These are phyloP conservation scores for Nothophytophthora sp. DNA, from an alignment of 352 stramenopile genomes.

Conservation along the genomic window DNA sequence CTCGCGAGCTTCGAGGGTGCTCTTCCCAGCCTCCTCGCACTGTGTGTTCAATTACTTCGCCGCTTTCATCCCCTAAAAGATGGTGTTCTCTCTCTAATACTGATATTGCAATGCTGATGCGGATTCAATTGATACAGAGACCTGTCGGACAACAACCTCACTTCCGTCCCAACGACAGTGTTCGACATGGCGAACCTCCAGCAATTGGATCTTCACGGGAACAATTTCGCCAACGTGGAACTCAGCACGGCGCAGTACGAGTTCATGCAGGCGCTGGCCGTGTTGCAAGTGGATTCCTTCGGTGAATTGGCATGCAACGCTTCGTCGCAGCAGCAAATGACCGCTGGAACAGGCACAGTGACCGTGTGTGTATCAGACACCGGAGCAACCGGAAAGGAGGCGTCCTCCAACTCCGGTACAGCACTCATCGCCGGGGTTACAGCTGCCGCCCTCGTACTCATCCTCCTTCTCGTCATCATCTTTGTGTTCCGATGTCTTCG, in stretches of 20 bases:
- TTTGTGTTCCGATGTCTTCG: constrained; percentile 18
- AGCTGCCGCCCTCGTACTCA: constrained; percentile 20
- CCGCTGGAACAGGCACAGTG: constrained; percentile 1
- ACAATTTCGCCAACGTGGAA: constrained; percentile 37
- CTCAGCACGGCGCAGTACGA: constrained; percentile 37
- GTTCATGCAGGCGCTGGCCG: constrained; percentile 38
- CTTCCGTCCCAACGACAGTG: constrained; percentile 38
- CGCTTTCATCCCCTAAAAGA: background rate
- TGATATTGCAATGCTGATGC: background rate
- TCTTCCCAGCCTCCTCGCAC: constrained; percentile 38
- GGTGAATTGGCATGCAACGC: constrained; percentile 19
- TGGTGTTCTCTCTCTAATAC: background rate
- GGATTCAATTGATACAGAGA: too few relatives aligned
- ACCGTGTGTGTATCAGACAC: constrained; percentile 12
- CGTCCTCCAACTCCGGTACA: constrained; percentile 11
- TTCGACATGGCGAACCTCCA: constrained; percentile 44
- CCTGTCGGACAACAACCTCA: constrained; percentile 49
- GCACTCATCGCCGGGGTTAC: constrained; percentile 22
- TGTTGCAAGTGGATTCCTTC: constrained; percentile 39
- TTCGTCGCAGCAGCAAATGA: constrained; percentile 16
- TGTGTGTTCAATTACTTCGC: constrained; percentile 31
- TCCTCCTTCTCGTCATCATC: constrained; percentile 18
- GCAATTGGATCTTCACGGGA: constrained; percentile 38
- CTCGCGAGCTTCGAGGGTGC: constrained; percentile 40
- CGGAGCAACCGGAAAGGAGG: background rate